These are phyloP conservation scores for Amaranthus cruentus DNA, from an alignment of 148 eudicot species.

Conservation along the genomic window DNA sequence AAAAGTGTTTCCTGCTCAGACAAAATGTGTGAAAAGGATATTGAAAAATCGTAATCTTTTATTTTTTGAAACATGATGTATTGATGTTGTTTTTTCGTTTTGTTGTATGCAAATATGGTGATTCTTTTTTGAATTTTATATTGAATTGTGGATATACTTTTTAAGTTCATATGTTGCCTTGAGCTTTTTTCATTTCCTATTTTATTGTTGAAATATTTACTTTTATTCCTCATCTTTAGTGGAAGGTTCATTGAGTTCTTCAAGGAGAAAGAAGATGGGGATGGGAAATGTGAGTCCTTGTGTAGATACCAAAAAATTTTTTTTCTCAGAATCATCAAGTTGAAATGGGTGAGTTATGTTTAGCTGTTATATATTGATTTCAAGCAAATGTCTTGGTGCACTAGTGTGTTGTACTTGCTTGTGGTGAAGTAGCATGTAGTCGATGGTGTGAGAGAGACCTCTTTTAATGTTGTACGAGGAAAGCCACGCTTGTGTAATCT, in stretches of 20 bases:
- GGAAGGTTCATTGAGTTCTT: constrained; percentile 83
- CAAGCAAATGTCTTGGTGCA: constrained; percentile 9
- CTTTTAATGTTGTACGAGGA: not conserved
- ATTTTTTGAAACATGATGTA: not conserved
- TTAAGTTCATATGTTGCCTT: not conserved
- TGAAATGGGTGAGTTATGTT: constrained; percentile 32
- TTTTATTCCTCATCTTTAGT: constrained; percentile 33
- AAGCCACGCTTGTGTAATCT: constrained; percentile 1
- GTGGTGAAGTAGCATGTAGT: constrained; percentile 1
- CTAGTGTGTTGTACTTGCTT: not conserved
- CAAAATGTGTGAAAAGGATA: not conserved
- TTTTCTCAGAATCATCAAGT: constrained; percentile 22
- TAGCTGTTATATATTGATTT: not conserved
- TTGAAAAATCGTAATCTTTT: not conserved
- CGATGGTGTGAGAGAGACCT: constrained; percentile 7
- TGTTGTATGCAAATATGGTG: not conserved
- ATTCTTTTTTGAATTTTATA: not conserved
- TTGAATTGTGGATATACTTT: not conserved
- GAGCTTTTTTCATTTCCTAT: not conserved
- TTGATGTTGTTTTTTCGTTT: too few species aligned
- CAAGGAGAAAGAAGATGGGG: constrained; percentile 45
- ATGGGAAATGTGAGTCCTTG: constrained; percentile 21
- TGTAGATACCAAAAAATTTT: constrained; percentile 26
- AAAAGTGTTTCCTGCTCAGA: not conserved
- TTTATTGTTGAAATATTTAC: not conserved